These are phyloP conservation scores for Aureobasidium mangrovei DNA, from an alignment of 2,329 filamentous ascomycete species.

Conservation along the genomic window DNA sequence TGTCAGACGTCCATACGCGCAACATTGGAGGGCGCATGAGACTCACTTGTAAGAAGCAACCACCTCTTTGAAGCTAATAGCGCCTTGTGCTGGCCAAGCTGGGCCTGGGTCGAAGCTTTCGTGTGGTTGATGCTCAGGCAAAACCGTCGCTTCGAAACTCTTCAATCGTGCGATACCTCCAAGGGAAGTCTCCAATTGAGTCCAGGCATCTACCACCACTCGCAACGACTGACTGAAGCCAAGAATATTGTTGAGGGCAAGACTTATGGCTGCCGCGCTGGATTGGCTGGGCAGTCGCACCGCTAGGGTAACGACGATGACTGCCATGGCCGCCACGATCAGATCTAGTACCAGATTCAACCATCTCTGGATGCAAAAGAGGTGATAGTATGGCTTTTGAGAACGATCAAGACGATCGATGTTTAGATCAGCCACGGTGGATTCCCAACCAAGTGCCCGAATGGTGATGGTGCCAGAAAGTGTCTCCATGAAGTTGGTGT, in stretches of 20 bases:
- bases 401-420: constrained; percentile 31
- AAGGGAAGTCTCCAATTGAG: neutral
- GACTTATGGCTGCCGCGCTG: too few relatives aligned
- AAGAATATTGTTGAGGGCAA: neutral
- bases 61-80: neutral
- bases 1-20: neutral
- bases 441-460: constrained; percentile 42
- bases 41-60: neutral
- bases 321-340: constrained; percentile 28
- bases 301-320: constrained; percentile 27
- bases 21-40: too few relatives aligned
- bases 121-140: neutral
- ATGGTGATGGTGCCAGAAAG: constrained; percentile 41
- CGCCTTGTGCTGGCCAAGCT: neutral
- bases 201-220: neutral
- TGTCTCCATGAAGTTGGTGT: constrained; percentile 45
- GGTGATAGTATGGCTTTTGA: constrained; percentile 38
- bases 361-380: constrained; percentile 39
- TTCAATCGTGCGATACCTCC: neutral
- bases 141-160: neutral
- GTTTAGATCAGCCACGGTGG: constrained; percentile 30
- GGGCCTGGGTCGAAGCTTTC: neutral
- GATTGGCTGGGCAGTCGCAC: too few relatives aligned
- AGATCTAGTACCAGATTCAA: constrained; percentile 33
- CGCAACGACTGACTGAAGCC: neutral